These are phyloP conservation scores for Friedmanniomyces endolithicus DNA, from an alignment of 495 filamentous ascomycete species.

Conservation along the genomic window DNA sequence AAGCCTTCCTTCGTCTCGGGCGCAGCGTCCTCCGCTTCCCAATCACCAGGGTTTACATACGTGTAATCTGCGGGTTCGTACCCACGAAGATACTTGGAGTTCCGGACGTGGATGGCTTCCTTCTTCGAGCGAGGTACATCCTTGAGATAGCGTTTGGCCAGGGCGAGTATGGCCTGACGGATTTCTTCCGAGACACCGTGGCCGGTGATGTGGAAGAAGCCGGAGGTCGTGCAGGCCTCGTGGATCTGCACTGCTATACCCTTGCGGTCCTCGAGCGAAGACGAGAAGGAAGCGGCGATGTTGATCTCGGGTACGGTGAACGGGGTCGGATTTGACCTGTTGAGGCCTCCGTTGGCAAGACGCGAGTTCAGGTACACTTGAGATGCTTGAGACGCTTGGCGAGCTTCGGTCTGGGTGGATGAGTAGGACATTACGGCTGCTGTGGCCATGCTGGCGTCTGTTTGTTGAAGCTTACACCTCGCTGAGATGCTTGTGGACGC, in stretches of 20 bases:
- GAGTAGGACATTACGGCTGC: not conserved
- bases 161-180: slow-evolving; percentile 22
- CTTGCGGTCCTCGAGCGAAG: not conserved
- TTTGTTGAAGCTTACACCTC: no score
- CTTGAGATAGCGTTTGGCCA: slow-evolving; percentile 24
- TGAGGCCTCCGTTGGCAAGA: not conserved
- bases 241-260: slow-evolving; percentile 26
- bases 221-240: slow-evolving; percentile 28
- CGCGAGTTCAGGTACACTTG: slow-evolving; percentile 7
- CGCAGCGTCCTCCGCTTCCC: slow-evolving; percentile 20
- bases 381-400: slow-evolving; percentile 3
- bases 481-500: not conserved
- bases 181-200: slow-evolving; percentile 30
- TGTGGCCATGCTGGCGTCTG: not conserved
- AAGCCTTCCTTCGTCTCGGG: slow-evolving; percentile 32
- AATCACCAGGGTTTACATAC: slow-evolving; percentile 5
- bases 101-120: slow-evolving; percentile 20
- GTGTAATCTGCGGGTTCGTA: slow-evolving; percentile 28
- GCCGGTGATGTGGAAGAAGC: slow-evolving; percentile 40
- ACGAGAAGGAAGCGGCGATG: slow-evolving; percentile 6
- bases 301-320: slow-evolving; percentile 11
- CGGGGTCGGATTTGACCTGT: not conserved
- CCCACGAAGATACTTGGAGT: slow-evolving; percentile 27
- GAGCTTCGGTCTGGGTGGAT: slow-evolving; percentile 6
- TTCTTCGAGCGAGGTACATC: slow-evolving; percentile 27